Conservation (phyloP, 208 protist genomes). For the Trypanosoma brucei region DNA sequence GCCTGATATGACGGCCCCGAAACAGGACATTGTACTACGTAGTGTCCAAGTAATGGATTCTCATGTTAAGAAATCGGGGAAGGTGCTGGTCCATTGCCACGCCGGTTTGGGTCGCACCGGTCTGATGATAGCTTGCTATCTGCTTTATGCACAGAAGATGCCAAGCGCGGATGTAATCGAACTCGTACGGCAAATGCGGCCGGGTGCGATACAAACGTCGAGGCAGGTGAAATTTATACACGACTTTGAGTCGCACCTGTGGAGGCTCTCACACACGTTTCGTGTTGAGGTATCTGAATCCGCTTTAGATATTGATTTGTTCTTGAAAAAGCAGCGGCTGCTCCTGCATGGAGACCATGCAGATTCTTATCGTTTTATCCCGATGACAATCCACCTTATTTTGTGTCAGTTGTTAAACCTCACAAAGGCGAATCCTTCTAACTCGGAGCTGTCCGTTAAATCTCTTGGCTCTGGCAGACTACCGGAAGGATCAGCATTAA, state of each 20-base stretch:
- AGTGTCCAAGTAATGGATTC: constrained; percentile 91
- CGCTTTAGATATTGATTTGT: constrained; percentile 64
- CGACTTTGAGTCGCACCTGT: constrained; percentile 86
- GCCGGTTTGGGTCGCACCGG: constrained; percentile 88
- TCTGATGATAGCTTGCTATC: constrained; percentile 90
- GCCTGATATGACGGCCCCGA: constrained; percentile 88
- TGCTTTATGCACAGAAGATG: constrained; percentile 79
- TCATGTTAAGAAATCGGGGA: constrained; percentile 80
- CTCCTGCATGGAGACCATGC: constrained; percentile 81
- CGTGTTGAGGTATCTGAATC: constrained; percentile 75
- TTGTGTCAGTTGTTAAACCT: constrained; percentile 74
- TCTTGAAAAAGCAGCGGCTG: constrained; percentile 72
- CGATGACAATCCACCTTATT: constrained; percentile 67
- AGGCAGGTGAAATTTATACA: constrained; percentile 78
- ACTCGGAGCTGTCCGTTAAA: constrained; percentile 38
- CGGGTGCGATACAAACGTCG: constrained; percentile 82
- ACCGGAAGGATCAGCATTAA: constrained; percentile 38
- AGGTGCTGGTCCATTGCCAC: constrained; percentile 91
- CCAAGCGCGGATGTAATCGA: constrained; percentile 68
- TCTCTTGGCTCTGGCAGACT: constrained; percentile 60
- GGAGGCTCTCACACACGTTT: constrained; percentile 76
- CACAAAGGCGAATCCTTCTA: constrained; percentile 31
- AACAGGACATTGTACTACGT: constrained; percentile 83
- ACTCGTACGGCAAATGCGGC: constrained; percentile 59
- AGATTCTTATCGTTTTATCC: constrained; percentile 67